These are phyloP conservation scores for Zopfochytrium polystomum DNA, from an alignment of 371 early-diverging fungal genomes.

Conservation along the genomic window DNA sequence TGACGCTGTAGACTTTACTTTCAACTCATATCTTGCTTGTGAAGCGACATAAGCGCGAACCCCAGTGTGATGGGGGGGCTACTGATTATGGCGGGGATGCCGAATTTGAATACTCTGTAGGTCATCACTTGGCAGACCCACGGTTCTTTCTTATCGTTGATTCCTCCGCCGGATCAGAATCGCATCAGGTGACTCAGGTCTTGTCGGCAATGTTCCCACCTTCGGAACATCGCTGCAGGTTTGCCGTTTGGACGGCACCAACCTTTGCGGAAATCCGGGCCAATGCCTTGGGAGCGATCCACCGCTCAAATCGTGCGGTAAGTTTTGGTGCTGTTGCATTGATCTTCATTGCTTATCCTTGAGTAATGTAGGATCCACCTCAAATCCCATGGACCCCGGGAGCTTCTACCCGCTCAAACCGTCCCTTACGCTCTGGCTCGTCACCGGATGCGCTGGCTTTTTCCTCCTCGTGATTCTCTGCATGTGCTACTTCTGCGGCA, in stretches of 20 bases:
- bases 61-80: no score
- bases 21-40: no score
- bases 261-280: conserved; percentile 10
- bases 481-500: conserved; percentile 20
- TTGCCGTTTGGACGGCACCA: no score
- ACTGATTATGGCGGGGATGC: no score
- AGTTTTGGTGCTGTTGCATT: conserved; percentile 3
- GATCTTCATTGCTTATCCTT: neutral
- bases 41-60: no score
- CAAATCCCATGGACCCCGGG: conserved; percentile 9
- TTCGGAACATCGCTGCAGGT: neutral
- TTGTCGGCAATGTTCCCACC: neutral
- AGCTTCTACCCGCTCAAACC: conserved; percentile 7
- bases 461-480: neutral
- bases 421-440: conserved; percentile 1
- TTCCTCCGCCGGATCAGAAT: neutral
- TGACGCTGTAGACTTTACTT: no score
- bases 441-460: conserved; percentile 9
- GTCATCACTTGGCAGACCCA: neutral
- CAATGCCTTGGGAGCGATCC: conserved; percentile 6
- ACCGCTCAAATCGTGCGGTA: neutral
- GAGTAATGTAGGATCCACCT: neutral
- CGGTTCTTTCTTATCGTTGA: neutral
- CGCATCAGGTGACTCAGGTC: conserved; percentile 6
- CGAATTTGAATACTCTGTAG: conserved; percentile 2